Evolutionary conservation across 177 flowering plant genomes (phyloP), one percentile per base, ranked within the genome.

Genomic region (Vitis hybrid): DNA sequence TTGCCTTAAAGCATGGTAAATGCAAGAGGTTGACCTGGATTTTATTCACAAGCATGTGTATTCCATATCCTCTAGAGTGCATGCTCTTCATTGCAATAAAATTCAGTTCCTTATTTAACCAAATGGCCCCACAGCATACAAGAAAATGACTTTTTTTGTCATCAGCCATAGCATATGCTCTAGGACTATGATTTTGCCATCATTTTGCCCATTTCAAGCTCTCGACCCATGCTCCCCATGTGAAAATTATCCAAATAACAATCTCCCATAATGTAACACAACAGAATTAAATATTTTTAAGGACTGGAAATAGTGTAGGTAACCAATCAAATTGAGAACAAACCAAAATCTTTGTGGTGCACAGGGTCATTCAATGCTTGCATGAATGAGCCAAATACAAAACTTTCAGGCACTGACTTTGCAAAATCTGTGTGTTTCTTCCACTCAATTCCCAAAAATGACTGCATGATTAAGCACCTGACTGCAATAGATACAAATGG

Each of bases 341-440:
- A 69, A 95, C 99, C 99, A 82, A 95, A 95, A 75, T 91, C 94
- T 79, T 80, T 88, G 77, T 95, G 98, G 80, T 95, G 97, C 63
- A 88, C 88, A 57, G 86, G 85, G 74, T 95, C 99, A 76, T 95
- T 89, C 83, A 95, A 68, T 21, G 84, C 98, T 74, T 79, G 82
- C 18, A 93, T 71, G n/a, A 95, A 82, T 68, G 97, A 84, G 58
- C 98, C 96, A 57, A 93, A 84, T 58, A 95, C 67, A 84, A 95
- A 95, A 77, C 82, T 77, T 82, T 83, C 86, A 41, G 92, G 91
- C 69, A 95, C 86, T 48, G 85, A 72, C 55, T 76, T 82, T 67
- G 73, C 79, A 77, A 68, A 79, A 51, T 72, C 69, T 67, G 80
- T 88, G 73, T 75, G 82, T 54, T 69, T 79, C 74, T 65, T 73